phyloP scores from a whole-genome alignment of 192 early-diverging fungal genomes.

The Endogone sp. region DNA sequence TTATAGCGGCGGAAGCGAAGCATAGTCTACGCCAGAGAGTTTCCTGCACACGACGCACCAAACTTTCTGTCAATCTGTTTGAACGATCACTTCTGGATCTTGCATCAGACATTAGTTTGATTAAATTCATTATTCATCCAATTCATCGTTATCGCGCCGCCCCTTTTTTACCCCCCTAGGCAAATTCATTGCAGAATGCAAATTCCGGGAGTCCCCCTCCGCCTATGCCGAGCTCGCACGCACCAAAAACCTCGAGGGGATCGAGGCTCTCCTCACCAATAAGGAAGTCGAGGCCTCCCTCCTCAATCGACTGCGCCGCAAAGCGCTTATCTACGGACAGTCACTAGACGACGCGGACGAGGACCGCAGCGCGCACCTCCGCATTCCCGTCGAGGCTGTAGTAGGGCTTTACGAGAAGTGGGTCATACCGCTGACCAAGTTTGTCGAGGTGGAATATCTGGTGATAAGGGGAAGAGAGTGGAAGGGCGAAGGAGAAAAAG shows the following conservation, averaged over 20 bases:
- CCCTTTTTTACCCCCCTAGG: conserved; percentile 45
- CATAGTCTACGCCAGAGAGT: no score
- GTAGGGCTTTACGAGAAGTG: conserved; percentile 89
- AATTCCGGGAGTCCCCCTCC: conserved; percentile 76
- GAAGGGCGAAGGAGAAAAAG: no score
- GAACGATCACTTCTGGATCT: no score
- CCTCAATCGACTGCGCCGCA: conserved; percentile 75
- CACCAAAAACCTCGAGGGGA: conserved; percentile 63
- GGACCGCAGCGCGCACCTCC: conserved; percentile 17
- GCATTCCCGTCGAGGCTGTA: conserved; percentile 79
- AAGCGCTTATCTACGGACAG: conserved; percentile 93
- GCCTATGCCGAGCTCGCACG: conserved; percentile 34
- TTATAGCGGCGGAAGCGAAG: no score
- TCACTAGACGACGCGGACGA: conserved; percentile 38
- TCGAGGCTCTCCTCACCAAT: conserved; percentile 90
- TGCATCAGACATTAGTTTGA: no score
- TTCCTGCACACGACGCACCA: no score
- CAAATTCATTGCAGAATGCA: conserved; percentile 96
- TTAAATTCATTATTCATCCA: no score
- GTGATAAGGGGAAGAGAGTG: conserved; percentile 46
- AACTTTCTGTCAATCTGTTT: no score
- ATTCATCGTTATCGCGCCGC: no score
- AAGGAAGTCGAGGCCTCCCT: conserved; percentile 77
- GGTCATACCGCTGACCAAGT: conserved; percentile 96
- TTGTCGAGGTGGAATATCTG: conserved; percentile 94